These are phyloP conservation scores for Chenopodium album DNA, from an alignment of 148 eudicot genomes.

Conservation along the genomic window DNA sequence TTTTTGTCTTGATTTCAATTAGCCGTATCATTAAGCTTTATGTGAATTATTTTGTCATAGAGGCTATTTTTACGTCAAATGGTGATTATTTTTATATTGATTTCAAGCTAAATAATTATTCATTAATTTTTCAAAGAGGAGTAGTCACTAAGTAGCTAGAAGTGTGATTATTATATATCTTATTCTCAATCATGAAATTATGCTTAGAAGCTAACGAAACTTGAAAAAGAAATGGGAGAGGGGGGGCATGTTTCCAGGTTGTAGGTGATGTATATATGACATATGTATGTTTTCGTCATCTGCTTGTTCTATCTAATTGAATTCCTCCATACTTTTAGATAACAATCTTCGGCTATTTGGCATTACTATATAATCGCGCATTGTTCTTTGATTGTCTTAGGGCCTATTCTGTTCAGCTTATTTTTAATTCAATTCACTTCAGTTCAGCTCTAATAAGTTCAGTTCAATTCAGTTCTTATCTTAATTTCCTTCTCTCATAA, in stretches of 20 bases:
- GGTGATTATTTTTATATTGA: neutral
- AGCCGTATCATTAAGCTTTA: neutral
- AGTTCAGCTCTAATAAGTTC: too few species aligned
- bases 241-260: conserved; percentile 13
- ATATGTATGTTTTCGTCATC: too few species aligned
- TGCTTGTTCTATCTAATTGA: too few species aligned
- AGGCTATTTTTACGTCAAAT: neutral
- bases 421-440: too few species aligned
- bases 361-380: too few species aligned
- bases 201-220: conserved; percentile 72
- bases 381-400: too few species aligned
- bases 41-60: conserved; percentile 3
- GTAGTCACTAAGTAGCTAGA: conserved; percentile 7
- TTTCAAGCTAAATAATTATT: neutral
- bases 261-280: neutral
- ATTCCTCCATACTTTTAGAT: too few species aligned
- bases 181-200: conserved; percentile 56
- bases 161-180: conserved; percentile 22
- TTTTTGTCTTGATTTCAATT: neutral
- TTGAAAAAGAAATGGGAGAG: neutral
- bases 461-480: too few species aligned
- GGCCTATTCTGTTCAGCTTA: too few species aligned
- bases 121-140: neutral
- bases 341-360: too few species aligned
- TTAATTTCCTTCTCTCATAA: too few species aligned